These are phyloP conservation scores for Fusarium sublunatum DNA, from an alignment of 2,329 filamentous ascomycete species.

Conservation along the genomic window DNA sequence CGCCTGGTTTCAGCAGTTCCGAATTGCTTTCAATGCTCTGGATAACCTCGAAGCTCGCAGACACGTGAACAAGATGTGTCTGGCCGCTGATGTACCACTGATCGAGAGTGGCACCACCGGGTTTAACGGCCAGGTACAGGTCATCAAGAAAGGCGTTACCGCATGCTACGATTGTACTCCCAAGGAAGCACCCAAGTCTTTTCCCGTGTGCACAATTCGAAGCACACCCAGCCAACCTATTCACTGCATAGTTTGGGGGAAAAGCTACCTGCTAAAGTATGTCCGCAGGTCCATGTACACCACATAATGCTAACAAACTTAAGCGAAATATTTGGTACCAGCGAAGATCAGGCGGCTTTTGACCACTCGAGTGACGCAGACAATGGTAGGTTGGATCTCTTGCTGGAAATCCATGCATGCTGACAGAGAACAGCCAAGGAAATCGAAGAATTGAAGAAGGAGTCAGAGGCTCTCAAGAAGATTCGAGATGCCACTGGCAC, in stretches of 20 bases:
- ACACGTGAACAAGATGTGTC: constrained; percentile 97
- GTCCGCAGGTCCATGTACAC: constrained; percentile 43
- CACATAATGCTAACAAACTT: constrained; percentile 9
- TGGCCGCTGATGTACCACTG: constrained; percentile 88
- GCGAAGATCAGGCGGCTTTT: constrained; percentile 85
- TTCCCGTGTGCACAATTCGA: constrained; percentile 96
- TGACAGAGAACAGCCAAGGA: constrained; percentile 66
- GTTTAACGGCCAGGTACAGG: constrained; percentile 97
- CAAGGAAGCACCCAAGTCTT: constrained; percentile 91
- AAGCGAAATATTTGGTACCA: constrained; percentile 87
- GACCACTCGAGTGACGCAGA: constrained; percentile 84
- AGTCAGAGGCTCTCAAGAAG: constrained; percentile 83
- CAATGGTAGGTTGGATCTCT: constrained; percentile 66
- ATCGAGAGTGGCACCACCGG: constrained; percentile 98
- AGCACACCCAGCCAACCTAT: constrained; percentile 97
- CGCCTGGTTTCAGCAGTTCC: constrained; percentile 86
- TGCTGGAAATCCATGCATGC: not conserved
- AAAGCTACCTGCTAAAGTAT: constrained; percentile 89
- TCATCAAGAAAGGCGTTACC: constrained; percentile 90
- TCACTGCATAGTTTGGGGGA: constrained; percentile 98
- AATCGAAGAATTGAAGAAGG: constrained; percentile 86
- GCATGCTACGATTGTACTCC: constrained; percentile 96
- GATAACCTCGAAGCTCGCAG: constrained; percentile 94
- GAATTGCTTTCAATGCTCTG: constrained; percentile 93
- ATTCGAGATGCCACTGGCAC: constrained; percentile 86